Base-by-base conservation (phyloP, 2,329 filamentous ascomycete species). In the Phoma sp. region DNA sequence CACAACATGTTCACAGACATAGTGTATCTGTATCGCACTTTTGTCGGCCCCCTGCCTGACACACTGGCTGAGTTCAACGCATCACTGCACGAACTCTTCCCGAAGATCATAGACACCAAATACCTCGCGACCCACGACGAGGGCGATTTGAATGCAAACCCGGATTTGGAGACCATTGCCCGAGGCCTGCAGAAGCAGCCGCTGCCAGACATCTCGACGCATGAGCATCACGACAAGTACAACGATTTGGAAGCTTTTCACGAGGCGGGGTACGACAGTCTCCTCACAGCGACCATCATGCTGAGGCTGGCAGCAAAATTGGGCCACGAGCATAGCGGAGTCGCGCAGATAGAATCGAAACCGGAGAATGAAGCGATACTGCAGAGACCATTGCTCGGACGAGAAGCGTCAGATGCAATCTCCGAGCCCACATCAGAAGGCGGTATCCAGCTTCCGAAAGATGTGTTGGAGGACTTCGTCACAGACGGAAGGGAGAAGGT, bases 1-100 rank as follows among this genome's bases (percentile, higher is more conserved):
- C 86, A 89, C 72, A 89, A 89, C 61, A 77, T 85, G 54, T 84
- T 89, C 58, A 80, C 82, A 1, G 86, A 89, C 60, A 75, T 89
- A 3, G 80, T 84, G 32, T 88, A 88, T 62, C 71, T 89, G 32
- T 86, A 88, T 68, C 72, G 78, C n/a, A 81, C 80, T 1, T 89
- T 89, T 68, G 77, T 88, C 44, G 84, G 83, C 1, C 58, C 73
- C 1, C 73, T 89, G 2, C 87, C 86, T 0, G 55, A 76, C 2
- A 81, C 75, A 0, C 68, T 87, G 1, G 75, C 78, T 2, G 80
- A 81, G 22, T 89, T 89, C 62, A 74, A 78, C 35, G 55, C 69
- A 5, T 67, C 73, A 2, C 77, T 87, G 2, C 80, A 85, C 58
- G 62, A 76, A 9, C 63, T 83, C 3, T 87, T 86, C 60, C 85